A percentile compares a stretch with the other conserved stretches of the same genome.
These are phyloP conservation scores for Lenzites betulinus DNA, from an alignment of 768 basidiomycete genomes.

Conservation along the genomic window DNA sequence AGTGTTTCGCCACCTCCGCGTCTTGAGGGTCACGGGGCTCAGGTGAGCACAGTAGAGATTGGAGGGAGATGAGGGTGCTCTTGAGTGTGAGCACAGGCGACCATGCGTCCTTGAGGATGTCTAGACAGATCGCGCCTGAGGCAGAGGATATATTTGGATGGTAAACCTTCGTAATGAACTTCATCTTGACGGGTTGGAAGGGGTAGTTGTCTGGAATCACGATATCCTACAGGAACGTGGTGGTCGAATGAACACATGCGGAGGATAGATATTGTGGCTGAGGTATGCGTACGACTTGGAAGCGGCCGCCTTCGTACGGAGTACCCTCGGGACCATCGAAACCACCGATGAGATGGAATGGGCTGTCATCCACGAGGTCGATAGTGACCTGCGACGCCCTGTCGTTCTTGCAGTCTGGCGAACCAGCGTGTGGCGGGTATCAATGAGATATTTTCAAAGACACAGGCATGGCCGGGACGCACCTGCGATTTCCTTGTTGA, in stretches of 20 bases:
- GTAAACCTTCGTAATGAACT: conserved; percentile 95
- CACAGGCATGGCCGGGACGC: conserved; percentile 19
- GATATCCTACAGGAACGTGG: conserved; percentile 66
- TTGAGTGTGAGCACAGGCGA: conserved; percentile 94
- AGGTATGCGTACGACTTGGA: conserved; percentile 73
- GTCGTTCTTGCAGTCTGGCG: conserved; percentile 93
- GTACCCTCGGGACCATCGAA: conserved; percentile 93
- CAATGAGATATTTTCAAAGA: background rate
- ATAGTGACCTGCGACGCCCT: conserved; percentile 85
- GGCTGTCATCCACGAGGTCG: conserved; percentile 85
- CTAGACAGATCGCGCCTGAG: conserved; percentile 93
- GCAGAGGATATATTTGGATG: conserved; percentile 95
- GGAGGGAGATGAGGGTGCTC: conserved; percentile 92
- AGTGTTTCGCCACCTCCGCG: conserved; percentile 97
- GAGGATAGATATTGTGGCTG: background rate
- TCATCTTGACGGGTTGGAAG: conserved; percentile 97
- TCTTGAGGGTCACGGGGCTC: conserved; percentile 98
- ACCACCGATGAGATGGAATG: conserved; percentile 88
- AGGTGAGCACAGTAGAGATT: conserved; percentile 89
- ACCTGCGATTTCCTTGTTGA: conserved; percentile 95
- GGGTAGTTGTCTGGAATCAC: conserved; percentile 90
- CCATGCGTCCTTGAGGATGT: conserved; percentile 91
- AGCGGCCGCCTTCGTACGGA: conserved; percentile 90
- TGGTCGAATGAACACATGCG: conserved; percentile 12
- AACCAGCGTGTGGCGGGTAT: background rate